Conservation (phyloP, 1,284 basidiomycete genomes). For the Erythrobasidium hasegawianum region DNA sequence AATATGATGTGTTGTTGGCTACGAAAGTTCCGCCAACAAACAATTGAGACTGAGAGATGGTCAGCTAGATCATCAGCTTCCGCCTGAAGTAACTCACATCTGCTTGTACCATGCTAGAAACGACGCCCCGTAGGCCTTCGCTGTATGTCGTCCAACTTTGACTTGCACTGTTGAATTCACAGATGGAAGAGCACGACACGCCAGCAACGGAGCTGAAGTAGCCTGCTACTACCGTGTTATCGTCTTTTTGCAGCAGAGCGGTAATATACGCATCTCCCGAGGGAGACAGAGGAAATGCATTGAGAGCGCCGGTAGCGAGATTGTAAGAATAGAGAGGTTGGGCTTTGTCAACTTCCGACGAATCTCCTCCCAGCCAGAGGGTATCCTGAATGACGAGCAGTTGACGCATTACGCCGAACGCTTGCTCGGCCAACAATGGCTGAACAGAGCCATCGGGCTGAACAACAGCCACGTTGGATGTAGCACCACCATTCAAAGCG, state of each 20-base stretch:
- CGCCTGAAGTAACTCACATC: constrained; percentile 62
- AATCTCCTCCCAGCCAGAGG: constrained; percentile 74
- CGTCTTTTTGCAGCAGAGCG: constrained; percentile 64
- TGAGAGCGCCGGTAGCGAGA: constrained; percentile 55
- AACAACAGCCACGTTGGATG: constrained; percentile 59
- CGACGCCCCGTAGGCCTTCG: constrained; percentile 75
- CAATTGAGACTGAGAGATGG: constrained; percentile 37
- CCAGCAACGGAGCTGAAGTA: constrained; percentile 76
- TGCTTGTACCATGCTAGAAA: constrained; percentile 72
- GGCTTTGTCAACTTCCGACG: constrained; percentile 53
- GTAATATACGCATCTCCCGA: constrained; percentile 65
- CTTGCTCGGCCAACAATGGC: constrained; percentile 58
- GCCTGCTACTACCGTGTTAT: constrained; percentile 75
- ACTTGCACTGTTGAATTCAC: constrained; percentile 63
- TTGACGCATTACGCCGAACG: constrained; percentile 63
- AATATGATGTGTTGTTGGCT: constrained; percentile 59
- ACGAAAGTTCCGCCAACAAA: constrained; percentile 63
- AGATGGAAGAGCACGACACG: constrained; percentile 71
- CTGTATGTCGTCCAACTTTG: constrained; percentile 78
- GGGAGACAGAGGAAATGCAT: constrained; percentile 26
- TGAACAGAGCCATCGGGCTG: constrained; percentile 58
- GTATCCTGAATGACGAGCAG: constrained; percentile 62
- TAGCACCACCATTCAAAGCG: constrained; percentile 47
- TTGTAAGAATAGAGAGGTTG: constrained; percentile 66
- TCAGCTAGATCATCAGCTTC: no score